Percentiles rank a stretch among this genome's conserved stretches.
These are phyloP conservation scores for Clitopilus passeckerianus DNA, from an alignment of 768 basidiomycete genomes.

Conservation along the genomic window DNA sequence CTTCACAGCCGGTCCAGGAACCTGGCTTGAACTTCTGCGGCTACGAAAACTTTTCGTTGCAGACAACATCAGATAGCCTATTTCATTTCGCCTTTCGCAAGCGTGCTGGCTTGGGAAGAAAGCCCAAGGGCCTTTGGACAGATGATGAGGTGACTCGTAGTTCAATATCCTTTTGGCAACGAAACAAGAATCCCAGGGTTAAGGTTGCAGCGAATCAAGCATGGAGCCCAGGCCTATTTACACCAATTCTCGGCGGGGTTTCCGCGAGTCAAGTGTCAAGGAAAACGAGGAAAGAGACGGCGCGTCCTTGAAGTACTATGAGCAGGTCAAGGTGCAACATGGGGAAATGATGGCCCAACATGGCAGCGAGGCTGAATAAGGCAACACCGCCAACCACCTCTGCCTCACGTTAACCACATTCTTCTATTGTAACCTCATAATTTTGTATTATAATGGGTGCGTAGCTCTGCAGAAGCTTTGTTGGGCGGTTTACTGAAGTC, in stretches of 20 bases:
- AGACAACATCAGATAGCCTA: background rate
- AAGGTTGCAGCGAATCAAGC: no score
- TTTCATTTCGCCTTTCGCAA: background rate
- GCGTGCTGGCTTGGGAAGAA: background rate
- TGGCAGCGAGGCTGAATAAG: slow-evolving; percentile 7
- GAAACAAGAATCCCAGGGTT: no score
- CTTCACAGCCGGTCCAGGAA: background rate
- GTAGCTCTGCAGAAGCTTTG: background rate
- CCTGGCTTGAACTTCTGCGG: background rate
- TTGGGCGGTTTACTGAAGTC: slow-evolving; percentile 1
- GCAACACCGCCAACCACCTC: slow-evolving; percentile 5
- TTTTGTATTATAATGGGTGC: slow-evolving; percentile 12
- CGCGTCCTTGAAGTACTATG: no score
- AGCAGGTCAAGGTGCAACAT: no score
- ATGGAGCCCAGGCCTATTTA: no score
- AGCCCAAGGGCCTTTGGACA: background rate
- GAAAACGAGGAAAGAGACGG: no score
- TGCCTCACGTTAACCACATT: slow-evolving; percentile 2
- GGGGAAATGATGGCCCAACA: background rate
- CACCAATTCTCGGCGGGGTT: no score
- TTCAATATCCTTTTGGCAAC: no score
- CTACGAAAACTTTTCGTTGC: background rate
- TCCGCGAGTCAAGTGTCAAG: background rate
- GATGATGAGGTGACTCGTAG: background rate
- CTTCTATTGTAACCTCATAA: slow-evolving; percentile 5